phyloP scores from a whole-genome alignment of 805 yeast genomes.

The Yarrowia yakushimensis region DNA sequence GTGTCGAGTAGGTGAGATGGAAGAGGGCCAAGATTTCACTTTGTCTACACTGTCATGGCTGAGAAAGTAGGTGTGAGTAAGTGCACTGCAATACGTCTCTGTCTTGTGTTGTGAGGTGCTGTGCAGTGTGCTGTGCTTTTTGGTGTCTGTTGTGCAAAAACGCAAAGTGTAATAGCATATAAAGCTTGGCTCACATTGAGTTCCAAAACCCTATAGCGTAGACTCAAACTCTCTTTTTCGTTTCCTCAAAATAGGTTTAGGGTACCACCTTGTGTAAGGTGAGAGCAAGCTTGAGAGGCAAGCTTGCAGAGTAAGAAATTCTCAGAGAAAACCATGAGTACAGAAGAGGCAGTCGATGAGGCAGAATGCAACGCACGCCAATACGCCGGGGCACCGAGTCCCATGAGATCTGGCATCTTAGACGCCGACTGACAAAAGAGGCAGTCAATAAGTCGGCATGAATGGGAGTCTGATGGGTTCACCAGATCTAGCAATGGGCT shows the following conservation, averaged over 20 bases:
- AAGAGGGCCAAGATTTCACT: slow-evolving; percentile 7
- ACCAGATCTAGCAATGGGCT: too few relatives aligned
- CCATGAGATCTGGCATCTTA: too few relatives aligned
- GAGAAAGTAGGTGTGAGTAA: slow-evolving; percentile 7
- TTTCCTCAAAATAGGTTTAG: slow-evolving; percentile 8
- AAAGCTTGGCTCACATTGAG: neutral
- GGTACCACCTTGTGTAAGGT: slow-evolving; percentile 14
- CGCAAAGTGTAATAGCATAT: slow-evolving; percentile 3
- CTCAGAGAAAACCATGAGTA: too few relatives aligned
- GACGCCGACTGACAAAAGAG: too few relatives aligned
- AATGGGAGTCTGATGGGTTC: too few relatives aligned
- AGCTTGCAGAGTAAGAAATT: too few relatives aligned
- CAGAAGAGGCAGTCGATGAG: too few relatives aligned
- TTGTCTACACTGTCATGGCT: slow-evolving; percentile 20
- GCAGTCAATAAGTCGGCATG: too few relatives aligned
- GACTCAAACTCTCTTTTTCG: neutral
- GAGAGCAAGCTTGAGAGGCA: too few relatives aligned
- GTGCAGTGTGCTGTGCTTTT: slow-evolving; percentile 20
- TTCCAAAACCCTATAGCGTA: slow-evolving; percentile 1
- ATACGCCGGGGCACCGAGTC: too few relatives aligned
- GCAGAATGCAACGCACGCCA: too few relatives aligned
- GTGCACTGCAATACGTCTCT: slow-evolving; percentile 14
- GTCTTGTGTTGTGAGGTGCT: slow-evolving; percentile 20
- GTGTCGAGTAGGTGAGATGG: neutral
- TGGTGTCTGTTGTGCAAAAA: slow-evolving; percentile 20